Evolutionary conservation across 208 protist genomes (phyloP).

Genomic region (Novymonas esmeraldas): DNA sequence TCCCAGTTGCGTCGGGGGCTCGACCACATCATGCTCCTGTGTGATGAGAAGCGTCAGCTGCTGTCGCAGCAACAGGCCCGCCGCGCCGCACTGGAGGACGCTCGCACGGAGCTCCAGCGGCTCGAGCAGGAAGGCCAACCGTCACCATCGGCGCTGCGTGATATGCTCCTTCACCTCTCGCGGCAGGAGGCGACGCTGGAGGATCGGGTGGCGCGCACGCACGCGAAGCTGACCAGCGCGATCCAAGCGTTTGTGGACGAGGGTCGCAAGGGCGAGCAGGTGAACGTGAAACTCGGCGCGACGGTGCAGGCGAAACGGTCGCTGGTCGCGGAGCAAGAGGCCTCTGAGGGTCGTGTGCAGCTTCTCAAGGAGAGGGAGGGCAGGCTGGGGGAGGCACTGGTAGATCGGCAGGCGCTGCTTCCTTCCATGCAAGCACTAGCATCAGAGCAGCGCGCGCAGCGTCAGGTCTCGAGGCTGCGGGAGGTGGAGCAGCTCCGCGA

Average conservation of each 20-base stretch:
- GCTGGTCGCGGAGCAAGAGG: constrained; percentile 18
- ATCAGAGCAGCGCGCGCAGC: constrained; percentile 26
- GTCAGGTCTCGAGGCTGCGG: constrained; percentile 25
- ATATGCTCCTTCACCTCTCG: constrained; percentile 29
- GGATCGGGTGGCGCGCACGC: constrained; percentile 39
- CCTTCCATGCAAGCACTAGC: constrained; percentile 25
- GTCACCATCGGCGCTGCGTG: constrained; percentile 30
- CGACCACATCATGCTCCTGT: constrained; percentile 17
- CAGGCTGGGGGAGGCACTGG: constrained; percentile 23
- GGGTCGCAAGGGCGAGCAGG: constrained; percentile 33
- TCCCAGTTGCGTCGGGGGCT: constrained; percentile 22
- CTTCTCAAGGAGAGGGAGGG: constrained; percentile 24
- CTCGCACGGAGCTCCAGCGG: constrained; percentile 22
- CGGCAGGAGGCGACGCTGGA: constrained; percentile 38
- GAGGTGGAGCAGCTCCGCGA: constrained; percentile 27
- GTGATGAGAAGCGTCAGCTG: constrained; percentile 31
- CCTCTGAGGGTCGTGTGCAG: constrained; percentile 15
- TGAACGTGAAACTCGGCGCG: constrained; percentile 28
- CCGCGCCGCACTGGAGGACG: constrained; percentile 28
- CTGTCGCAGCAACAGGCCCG: constrained; percentile 29
- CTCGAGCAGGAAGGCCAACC: constrained; percentile 14
- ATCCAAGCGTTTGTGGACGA: constrained; percentile 43
- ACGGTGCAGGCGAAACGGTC: constrained; percentile 10
- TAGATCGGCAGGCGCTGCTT: constrained; percentile 19
- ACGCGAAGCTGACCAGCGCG: constrained; percentile 22